phyloP scores from a whole-genome alignment of 75 land plant species.

The Chamaecyparis obtusa region DNA sequence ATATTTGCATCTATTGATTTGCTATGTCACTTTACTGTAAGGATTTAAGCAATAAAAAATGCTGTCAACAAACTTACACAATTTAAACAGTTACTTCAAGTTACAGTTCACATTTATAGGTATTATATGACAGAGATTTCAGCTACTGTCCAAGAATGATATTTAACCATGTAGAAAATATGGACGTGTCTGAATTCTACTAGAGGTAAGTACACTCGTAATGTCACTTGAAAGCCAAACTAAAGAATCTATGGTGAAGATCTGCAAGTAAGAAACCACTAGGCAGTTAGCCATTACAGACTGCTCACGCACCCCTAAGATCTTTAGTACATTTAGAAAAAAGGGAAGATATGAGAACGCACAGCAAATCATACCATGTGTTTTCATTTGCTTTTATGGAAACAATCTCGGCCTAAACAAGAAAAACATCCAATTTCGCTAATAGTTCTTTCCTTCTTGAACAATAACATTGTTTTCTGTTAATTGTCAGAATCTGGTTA shows the following conservation, averaged over 20 bases:
- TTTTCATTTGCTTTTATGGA: neutral
- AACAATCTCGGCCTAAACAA: neutral
- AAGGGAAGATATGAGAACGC: neutral
- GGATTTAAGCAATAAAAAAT: neutral
- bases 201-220: neutral
- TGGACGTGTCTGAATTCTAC: neutral
- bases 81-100: neutral
- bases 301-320: neutral
- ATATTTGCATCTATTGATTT: neutral
- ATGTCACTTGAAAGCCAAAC: neutral
- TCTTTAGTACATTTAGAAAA: neutral
- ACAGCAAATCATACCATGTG: neutral
- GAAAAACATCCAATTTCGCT: neutral
- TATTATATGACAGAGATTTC: neutral
- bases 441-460: neutral
- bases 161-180: neutral
- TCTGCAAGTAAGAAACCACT: neutral
- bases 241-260: neutral
- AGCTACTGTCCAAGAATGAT: neutral
- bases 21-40: neutral
- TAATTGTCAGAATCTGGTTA: neutral
- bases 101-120: neutral
- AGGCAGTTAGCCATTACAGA: neutral
- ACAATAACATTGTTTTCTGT: neutral
- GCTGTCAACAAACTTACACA: neutral